These are phyloP conservation scores for Astrothelium macrocarpum DNA, from an alignment of 495 filamentous ascomycete species.

Conservation along the genomic window DNA sequence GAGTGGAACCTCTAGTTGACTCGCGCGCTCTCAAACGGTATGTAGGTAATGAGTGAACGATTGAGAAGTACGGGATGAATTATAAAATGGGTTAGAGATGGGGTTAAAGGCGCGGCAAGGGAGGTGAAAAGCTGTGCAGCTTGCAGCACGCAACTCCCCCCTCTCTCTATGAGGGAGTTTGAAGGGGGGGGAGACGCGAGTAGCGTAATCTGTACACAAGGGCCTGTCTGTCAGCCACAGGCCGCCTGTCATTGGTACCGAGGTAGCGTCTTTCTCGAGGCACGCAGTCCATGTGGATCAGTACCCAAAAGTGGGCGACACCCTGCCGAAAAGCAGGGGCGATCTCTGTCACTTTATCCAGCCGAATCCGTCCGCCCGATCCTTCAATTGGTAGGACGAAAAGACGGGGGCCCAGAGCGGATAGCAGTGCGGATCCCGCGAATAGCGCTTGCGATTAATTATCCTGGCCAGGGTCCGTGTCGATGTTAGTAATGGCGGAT, in stretches of 20 bases:
- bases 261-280: not conserved
- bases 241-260: not conserved
- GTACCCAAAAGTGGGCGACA: not conserved
- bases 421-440: not conserved
- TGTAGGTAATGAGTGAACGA: not conserved
- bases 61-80: not conserved
- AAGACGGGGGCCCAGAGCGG: not conserved
- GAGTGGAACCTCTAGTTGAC: not conserved
- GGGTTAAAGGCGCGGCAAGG: not conserved
- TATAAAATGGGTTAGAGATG: not conserved
- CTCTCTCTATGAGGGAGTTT: not conserved
- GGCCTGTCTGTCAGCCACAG: not conserved
- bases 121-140: not conserved
- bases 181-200: not conserved
- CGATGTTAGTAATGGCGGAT: not conserved
- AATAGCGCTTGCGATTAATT: not conserved
- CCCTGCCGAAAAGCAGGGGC: not conserved
- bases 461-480: not conserved
- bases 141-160: not conserved
- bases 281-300: not conserved
- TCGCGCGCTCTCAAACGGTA: not conserved
- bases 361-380: not conserved
- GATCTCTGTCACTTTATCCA: not conserved
- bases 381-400: slow-evolving; percentile 1
- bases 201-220: not conserved